Percentiles rank a stretch among this genome's conserved stretches.
Conservation (phyloP, 2,329 filamentous ascomycete genomes). For the Scolecobasidium constrictum region DNA sequence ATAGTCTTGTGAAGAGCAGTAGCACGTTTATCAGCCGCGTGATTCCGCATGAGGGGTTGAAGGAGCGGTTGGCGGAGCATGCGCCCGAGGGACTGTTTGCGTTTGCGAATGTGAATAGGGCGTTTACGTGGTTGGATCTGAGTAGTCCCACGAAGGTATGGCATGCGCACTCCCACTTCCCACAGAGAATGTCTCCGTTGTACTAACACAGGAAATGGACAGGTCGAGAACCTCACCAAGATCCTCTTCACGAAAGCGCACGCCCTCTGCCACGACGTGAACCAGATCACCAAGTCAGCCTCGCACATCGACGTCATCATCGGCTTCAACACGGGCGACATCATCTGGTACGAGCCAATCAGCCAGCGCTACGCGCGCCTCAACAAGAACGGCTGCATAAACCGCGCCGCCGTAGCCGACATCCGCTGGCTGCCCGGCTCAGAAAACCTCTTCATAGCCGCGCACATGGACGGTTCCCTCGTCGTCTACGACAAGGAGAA, state of each 20-base stretch:
- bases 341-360: conserved; percentile 97
- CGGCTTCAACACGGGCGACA: conserved; percentile 92
- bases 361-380: conserved; percentile 90
- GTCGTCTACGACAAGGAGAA: conserved; percentile 97
- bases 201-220: conserved; percentile 11
- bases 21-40: conserved; percentile 97
- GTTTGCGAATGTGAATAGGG: conserved; percentile 91
- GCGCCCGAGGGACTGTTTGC: conserved; percentile 71
- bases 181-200: too few relatives aligned
- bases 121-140: conserved; percentile 92
- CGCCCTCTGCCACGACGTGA: conserved; percentile 88
- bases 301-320: conserved; percentile 84
- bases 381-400: conserved; percentile 95
- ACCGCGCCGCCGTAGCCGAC: conserved; percentile 70
- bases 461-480: conserved; percentile 82
- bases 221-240: conserved; percentile 87
- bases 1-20: conserved; percentile 96
- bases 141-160: conserved; percentile 58
- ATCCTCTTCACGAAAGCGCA: conserved; percentile 96
- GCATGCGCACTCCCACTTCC: too few relatives aligned
- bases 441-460: conserved; percentile 83
- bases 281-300: conserved; percentile 65
- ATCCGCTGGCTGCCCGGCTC: conserved; percentile 92
- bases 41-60: conserved; percentile 73
- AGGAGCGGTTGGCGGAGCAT: conserved; percentile 70